phyloP scores from a whole-genome alignment of 371 early-diverging fungal genomes.

The Phascolomyces articulosus region DNA sequence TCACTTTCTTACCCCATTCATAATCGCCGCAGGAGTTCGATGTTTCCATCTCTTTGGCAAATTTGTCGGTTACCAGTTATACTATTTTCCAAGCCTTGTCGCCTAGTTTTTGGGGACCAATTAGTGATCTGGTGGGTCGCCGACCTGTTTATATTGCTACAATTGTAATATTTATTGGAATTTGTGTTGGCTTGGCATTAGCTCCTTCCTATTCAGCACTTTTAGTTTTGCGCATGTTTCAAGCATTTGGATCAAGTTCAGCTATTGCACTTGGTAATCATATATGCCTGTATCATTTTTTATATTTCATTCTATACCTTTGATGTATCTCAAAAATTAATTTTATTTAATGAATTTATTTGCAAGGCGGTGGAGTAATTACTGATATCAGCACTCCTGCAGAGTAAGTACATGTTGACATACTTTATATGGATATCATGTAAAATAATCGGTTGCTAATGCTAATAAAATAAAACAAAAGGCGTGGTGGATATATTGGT shows the following conservation, averaged over 20 bases:
- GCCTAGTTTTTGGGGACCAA: conserved; percentile 28
- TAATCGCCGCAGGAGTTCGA: conserved; percentile 11
- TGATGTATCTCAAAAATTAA: too few relatives aligned
- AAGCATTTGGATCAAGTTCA: conserved; percentile 63
- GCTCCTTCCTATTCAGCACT: conserved; percentile 48
- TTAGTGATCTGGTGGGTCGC: conserved; percentile 27
- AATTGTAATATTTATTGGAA: conserved; percentile 53
- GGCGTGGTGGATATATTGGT: conserved; percentile 58
- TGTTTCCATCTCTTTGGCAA: conserved; percentile 13
- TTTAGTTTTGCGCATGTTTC: conserved; percentile 60
- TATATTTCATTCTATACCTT: not conserved
- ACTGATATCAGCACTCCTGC: conserved; percentile 59
- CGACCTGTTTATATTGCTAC: conserved; percentile 44
- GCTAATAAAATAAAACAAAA: too few relatives aligned
- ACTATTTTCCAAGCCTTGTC: conserved; percentile 27
- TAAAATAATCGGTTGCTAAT: too few relatives aligned
- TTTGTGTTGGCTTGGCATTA: conserved; percentile 60
- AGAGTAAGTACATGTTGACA: conserved; percentile 43
- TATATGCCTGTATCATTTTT: too few relatives aligned
- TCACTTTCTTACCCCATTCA: too few relatives aligned
- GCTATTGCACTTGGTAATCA: conserved; percentile 59
- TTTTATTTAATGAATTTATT: not conserved
- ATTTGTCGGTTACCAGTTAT: conserved; percentile 20
- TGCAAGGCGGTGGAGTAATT: conserved; percentile 29
- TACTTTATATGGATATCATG: too few relatives aligned